phyloP scores from a whole-genome alignment of 805 yeast genomes.

The Metschnikowia lochheadii region DNA sequence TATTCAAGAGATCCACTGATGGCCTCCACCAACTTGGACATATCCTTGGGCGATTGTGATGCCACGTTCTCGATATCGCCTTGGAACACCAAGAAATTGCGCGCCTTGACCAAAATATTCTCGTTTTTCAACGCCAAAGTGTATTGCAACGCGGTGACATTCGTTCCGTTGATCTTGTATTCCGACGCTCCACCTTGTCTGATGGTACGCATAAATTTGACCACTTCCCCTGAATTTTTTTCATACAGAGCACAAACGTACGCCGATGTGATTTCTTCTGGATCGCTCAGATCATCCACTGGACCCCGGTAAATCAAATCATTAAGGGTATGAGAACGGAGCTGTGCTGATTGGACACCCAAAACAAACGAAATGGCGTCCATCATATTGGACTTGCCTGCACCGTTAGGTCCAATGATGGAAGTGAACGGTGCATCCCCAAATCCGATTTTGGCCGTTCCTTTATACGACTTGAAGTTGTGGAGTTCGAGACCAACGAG shows the following conservation, averaged over 20 bases:
- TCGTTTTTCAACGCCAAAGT: constrained; percentile 63
- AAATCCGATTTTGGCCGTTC: constrained; percentile 71
- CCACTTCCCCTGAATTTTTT: constrained; percentile 51
- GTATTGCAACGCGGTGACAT: constrained; percentile 64
- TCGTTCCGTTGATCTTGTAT: constrained; percentile 59
- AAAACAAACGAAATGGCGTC: constrained; percentile 95
- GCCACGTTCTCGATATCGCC: constrained; percentile 96
- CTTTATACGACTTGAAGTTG: constrained; percentile 90
- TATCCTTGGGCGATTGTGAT: constrained; percentile 72
- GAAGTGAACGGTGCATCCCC: constrained; percentile 83
- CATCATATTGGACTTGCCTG: constrained; percentile 96
- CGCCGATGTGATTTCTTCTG: constrained; percentile 49
- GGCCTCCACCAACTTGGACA: constrained; percentile 71
- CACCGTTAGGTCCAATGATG: constrained; percentile 97
- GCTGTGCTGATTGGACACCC: constrained; percentile 71
- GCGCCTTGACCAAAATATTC: constrained; percentile 81
- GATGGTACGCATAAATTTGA: constrained; percentile 63
- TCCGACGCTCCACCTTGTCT: constrained; percentile 57
- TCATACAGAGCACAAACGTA: constrained; percentile 77
- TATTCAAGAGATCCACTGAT: constrained; percentile 77
- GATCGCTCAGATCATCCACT: constrained; percentile 3
- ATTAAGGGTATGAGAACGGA: constrained; percentile 67
- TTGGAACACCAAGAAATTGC: constrained; percentile 90
- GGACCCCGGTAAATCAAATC: constrained; percentile 83
- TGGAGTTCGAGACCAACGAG: constrained; percentile 70